phyloP scores from a whole-genome alignment of 306 rosid genomes.

The Vigna radiata region DNA sequence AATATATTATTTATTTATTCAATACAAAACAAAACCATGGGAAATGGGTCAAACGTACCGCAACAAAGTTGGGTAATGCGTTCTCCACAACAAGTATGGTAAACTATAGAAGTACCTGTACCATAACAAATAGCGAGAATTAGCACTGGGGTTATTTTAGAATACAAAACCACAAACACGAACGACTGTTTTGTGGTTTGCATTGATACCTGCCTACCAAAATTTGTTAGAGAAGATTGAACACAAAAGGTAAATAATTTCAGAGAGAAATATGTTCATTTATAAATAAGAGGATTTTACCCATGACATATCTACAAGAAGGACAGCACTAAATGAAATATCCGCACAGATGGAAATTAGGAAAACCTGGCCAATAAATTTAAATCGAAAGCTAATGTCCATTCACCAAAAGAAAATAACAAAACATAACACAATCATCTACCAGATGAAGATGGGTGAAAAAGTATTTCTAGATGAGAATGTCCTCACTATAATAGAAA shows the following conservation, averaged over 20 bases:
- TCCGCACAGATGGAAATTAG: not conserved
- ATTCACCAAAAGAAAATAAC: constrained; percentile 12
- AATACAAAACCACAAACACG: not conserved
- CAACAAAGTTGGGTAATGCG: constrained; percentile 61
- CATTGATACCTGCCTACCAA: too few species aligned
- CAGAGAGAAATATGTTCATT: too few species aligned
- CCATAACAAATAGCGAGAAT: constrained; percentile 38
- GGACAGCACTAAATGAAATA: too few species aligned
- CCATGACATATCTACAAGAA: too few species aligned
- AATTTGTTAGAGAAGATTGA: too few species aligned
- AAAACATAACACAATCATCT: not conserved
- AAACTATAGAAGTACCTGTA: constrained; percentile 90
- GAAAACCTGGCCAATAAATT: constrained; percentile 18
- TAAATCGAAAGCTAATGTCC: constrained; percentile 14
- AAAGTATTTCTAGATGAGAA: not conserved
- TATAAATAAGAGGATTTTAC: too few species aligned
- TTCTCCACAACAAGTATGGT: constrained; percentile 90
- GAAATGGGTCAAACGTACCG: constrained; percentile 57
- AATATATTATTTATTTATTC: constrained; percentile 21
- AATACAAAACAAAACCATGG: not conserved
- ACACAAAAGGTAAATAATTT: too few species aligned
- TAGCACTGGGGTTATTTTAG: constrained; percentile 22
- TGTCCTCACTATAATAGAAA: constrained; percentile 7
- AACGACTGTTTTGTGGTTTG: not conserved
- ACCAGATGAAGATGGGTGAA: constrained; percentile 8